Percentiles rank a stretch among this genome's conserved stretches.
These are phyloP conservation scores for Podaxis sp. DNA, from an alignment of 768 basidiomycete species.

Conservation along the genomic window DNA sequence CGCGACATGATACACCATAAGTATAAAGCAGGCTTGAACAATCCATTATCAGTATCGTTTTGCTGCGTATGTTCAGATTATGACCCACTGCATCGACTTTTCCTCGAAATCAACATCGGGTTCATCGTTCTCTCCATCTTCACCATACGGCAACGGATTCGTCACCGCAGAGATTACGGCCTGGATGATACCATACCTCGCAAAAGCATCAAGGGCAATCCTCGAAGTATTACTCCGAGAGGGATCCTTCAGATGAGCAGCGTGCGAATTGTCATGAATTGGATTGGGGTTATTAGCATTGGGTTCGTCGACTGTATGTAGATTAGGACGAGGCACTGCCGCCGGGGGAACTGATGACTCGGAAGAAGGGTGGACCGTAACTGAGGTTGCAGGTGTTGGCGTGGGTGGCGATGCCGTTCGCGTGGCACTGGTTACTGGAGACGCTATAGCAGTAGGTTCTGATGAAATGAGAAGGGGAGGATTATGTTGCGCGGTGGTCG, in stretches of 20 bases:
- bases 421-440: constrained; percentile 8
- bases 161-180: constrained; percentile 53
- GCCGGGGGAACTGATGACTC: constrained; percentile 15
- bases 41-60: not conserved
- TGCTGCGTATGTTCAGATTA: not conserved
- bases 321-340: constrained; percentile 19
- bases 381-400: not conserved
- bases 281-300: constrained; percentile 23
- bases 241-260: constrained; percentile 59
- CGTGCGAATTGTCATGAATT: constrained; percentile 75
- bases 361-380: not conserved
- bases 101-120: constrained; percentile 66
- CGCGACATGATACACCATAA: constrained; percentile 43
- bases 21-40: constrained; percentile 48
- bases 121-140: constrained; percentile 62
- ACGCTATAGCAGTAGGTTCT: not conserved
- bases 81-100: constrained; percentile 52
- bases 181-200: constrained; percentile 43
- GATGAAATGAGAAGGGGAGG: constrained; percentile 16
- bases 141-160: constrained; percentile 60
- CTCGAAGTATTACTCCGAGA: constrained; percentile 50
- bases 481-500: constrained; percentile 19
- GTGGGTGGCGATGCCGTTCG: not conserved
- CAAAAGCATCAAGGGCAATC: constrained; percentile 49
- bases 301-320: constrained; percentile 20